Conservation (phyloP, 495 filamentous ascomycete species). For the Talaromyces liani region DNA sequence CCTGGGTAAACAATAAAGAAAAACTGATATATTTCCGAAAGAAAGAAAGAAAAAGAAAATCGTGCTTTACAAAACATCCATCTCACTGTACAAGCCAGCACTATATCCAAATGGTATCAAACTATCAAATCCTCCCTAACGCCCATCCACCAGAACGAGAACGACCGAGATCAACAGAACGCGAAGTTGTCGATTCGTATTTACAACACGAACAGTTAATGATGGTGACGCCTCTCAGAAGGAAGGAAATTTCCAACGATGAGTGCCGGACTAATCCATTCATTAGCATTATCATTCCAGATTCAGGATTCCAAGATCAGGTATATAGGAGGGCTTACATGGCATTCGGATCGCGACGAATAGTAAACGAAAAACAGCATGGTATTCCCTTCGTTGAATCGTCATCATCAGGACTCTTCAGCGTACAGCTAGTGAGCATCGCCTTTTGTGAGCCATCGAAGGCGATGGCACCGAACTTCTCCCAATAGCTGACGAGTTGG, state of each 20-base stretch:
- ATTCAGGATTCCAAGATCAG: too few relatives aligned
- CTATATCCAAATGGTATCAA: neutral
- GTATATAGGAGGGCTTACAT: slow-evolving; percentile 59
- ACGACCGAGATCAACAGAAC: neutral
- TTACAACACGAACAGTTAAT: slow-evolving; percentile 6
- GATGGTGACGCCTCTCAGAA: slow-evolving; percentile 17
- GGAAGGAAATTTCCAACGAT: slow-evolving; percentile 97
- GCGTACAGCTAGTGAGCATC: slow-evolving; percentile 85
- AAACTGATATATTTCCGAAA: neutral
- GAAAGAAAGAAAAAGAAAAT: neutral
- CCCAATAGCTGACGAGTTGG: slow-evolving; percentile 94
- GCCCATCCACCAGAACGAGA: neutral
- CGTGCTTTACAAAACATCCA: neutral
- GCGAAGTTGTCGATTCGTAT: neutral
- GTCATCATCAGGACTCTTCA: slow-evolving; percentile 77
- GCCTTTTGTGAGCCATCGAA: slow-evolving; percentile 96
- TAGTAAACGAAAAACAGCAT: slow-evolving; percentile 97
- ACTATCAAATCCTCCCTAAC: neutral
- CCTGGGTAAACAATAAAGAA: neutral
- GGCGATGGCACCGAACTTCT: slow-evolving; percentile 97
- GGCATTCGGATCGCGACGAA: slow-evolving; percentile 87
- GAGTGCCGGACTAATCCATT: slow-evolving; percentile 62
- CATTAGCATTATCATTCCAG: slow-evolving; percentile 8
- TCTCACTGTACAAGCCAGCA: neutral
- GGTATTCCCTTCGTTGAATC: slow-evolving; percentile 66